Evolutionary conservation across 2,329 filamentous ascomycete species (phyloP).

Genomic region (Xenoacremonium recifei): DNA sequence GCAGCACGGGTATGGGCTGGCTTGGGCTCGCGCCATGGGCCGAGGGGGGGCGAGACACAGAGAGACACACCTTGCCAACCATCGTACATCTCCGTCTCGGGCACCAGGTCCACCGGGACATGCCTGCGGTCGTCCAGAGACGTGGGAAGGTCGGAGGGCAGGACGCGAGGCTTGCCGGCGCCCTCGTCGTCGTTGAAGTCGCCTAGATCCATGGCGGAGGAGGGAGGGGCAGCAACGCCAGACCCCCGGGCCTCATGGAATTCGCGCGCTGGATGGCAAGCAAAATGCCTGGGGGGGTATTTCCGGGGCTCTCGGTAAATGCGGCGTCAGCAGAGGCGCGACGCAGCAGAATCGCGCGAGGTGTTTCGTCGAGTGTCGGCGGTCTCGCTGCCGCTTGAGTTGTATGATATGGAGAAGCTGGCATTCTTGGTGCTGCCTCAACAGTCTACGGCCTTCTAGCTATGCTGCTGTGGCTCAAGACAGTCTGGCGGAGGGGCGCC

Average conservation of each 20-base stretch:
- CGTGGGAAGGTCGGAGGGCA: slow-evolving; percentile 84
- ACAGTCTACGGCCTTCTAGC: slow-evolving; percentile 9
- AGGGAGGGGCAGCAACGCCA: slow-evolving; percentile 39
- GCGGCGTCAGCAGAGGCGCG: slow-evolving; percentile 8
- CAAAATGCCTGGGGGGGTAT: slow-evolving; percentile 4
- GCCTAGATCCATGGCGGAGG: slow-evolving; percentile 58
- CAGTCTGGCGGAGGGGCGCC: neutral
- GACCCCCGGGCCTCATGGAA: slow-evolving; percentile 34
- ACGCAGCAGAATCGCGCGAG: slow-evolving; percentile 21
- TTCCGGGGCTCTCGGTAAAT: too few species aligned
- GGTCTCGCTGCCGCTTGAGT: slow-evolving; percentile 23
- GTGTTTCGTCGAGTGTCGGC: slow-evolving; percentile 13
- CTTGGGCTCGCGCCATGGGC: neutral
- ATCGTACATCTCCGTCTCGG: slow-evolving; percentile 96
- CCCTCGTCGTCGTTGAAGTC: slow-evolving; percentile 43
- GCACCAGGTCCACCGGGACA: slow-evolving; percentile 63
- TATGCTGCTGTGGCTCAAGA: too few species aligned
- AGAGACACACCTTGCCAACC: slow-evolving; percentile 85
- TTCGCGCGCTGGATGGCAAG: slow-evolving; percentile 14
- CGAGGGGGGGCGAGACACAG: too few species aligned
- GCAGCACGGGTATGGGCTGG: slow-evolving; percentile 8
- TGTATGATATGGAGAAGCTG: slow-evolving; percentile 22
- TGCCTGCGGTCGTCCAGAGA: slow-evolving; percentile 85
- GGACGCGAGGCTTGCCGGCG: slow-evolving; percentile 44
- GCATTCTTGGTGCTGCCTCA: slow-evolving; percentile 19